Evolutionary conservation across 1,139 yeast species (phyloP).

Genomic region (Kodamaea suecica): DNA sequence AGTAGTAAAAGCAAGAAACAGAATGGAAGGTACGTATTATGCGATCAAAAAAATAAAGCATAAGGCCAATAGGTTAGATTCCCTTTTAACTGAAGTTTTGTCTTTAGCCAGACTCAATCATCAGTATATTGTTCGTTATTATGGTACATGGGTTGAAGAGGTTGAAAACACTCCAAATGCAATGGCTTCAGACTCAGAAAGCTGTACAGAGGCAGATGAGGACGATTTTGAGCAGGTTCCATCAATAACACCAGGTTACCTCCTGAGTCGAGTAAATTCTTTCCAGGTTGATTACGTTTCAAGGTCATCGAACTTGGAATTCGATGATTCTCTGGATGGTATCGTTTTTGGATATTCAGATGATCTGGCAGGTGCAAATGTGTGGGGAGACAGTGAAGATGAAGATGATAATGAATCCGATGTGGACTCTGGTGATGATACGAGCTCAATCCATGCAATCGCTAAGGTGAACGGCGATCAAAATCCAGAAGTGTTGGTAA

Average conservation of each 20-base stretch:
- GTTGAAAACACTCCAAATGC: constrained; percentile 30
- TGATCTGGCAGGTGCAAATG: constrained; percentile 11
- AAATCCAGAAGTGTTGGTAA: not conserved
- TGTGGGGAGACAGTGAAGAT: constrained; percentile 14
- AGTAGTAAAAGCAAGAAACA: constrained; percentile 90
- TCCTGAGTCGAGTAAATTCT: constrained; percentile 20
- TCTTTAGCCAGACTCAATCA: constrained; percentile 88
- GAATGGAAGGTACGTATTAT: constrained; percentile 90
- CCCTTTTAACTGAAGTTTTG: constrained; percentile 85
- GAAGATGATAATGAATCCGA: constrained; percentile 6
- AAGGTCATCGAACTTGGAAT: constrained; percentile 59
- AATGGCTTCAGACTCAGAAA: constrained; percentile 11
- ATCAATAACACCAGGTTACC: constrained; percentile 1
- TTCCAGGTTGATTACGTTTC: constrained; percentile 64
- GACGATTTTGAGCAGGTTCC: constrained; percentile 8
- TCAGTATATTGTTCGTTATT: constrained; percentile 92
- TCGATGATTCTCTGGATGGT: constrained; percentile 23
- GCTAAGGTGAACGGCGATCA: not conserved
- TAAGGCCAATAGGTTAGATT: constrained; percentile 71
- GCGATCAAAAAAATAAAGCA: constrained; percentile 92
- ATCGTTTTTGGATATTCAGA: constrained; percentile 24
- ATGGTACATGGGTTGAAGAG: constrained; percentile 96
- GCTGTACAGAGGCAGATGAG: constrained; percentile 3
- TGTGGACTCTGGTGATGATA: constrained; percentile 4
- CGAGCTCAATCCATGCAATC: too few relatives aligned